Evolutionary conservation across 306 rosid species (phyloP).

Genomic region (Dryas octopetala): DNA sequence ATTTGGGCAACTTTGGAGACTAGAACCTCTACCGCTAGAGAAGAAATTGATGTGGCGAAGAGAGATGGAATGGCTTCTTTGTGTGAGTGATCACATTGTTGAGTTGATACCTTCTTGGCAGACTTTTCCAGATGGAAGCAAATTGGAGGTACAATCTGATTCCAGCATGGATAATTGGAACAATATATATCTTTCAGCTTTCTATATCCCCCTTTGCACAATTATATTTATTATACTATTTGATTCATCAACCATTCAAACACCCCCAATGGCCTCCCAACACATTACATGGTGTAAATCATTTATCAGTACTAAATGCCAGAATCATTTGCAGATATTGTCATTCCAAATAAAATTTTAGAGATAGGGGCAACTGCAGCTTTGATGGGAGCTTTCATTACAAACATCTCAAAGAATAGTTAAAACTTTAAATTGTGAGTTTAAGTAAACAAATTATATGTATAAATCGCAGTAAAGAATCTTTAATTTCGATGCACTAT

Average conservation of each 20-base stretch:
- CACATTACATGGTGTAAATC: background rate
- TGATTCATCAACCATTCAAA: background rate
- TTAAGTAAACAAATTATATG: background rate
- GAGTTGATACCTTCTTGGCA: slow-evolving; percentile 81
- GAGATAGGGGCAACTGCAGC: background rate
- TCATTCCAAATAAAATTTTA: background rate
- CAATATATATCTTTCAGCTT: background rate
- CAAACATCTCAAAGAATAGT: background rate
- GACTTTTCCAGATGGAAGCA: slow-evolving; percentile 81
- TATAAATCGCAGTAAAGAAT: background rate
- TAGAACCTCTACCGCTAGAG: slow-evolving; percentile 61
- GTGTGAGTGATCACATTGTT: slow-evolving; percentile 83
- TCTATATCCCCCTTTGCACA: background rate
- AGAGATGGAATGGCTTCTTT: slow-evolving; percentile 85
- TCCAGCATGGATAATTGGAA: background rate
- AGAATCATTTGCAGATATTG: background rate
- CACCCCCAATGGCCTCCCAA: background rate
- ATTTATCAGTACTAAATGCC: background rate
- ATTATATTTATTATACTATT: too few relatives aligned
- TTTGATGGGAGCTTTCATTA: too few relatives aligned
- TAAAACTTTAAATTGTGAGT: background rate
- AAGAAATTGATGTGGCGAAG: slow-evolving; percentile 85
- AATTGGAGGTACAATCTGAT: slow-evolving; percentile 60
- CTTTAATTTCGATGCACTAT: slow-evolving; percentile 1
- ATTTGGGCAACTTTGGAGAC: slow-evolving; percentile 87